Conservation (phyloP, 2,329 filamentous ascomycete species). For the Torrubiellomyces zombiae region DNA sequence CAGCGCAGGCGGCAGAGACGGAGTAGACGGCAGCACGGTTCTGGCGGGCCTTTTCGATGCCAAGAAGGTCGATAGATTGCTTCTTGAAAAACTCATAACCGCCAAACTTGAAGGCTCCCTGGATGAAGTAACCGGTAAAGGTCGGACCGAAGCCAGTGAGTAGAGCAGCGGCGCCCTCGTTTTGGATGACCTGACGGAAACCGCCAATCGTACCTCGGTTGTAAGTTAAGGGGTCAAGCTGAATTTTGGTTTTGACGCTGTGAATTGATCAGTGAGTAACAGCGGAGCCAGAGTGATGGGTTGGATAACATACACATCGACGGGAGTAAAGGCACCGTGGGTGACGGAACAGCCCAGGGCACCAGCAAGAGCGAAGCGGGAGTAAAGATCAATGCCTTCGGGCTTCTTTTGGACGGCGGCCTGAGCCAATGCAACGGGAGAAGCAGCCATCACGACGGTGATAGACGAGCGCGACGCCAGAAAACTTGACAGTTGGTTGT, state of each 20-base stretch:
- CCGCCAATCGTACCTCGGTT: conserved; percentile 75
- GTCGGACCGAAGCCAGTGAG: conserved; percentile 75
- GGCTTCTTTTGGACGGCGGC: conserved; percentile 23
- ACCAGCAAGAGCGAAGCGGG: conserved; percentile 89
- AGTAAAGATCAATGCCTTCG: conserved; percentile 57
- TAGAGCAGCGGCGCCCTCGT: conserved; percentile 71
- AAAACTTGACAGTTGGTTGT: too few relatives aligned
- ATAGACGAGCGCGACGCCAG: conserved; percentile 1
- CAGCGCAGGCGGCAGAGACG: conserved; percentile 45
- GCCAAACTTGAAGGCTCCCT: conserved; percentile 85
- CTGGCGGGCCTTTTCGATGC: conserved; percentile 58
- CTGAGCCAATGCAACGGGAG: too few relatives aligned
- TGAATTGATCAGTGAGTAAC: conserved; percentile 3
- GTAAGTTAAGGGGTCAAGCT: conserved; percentile 78
- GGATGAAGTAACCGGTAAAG: conserved; percentile 79
- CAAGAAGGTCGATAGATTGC: conserved; percentile 65
- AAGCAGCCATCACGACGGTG: too few relatives aligned
- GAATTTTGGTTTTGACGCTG: conserved; percentile 88
- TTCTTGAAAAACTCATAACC: conserved; percentile 95
- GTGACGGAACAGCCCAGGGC: conserved; percentile 96
- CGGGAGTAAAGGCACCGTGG: conserved; percentile 86
- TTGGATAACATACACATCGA: conserved; percentile 80
- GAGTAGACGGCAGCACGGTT: conserved; percentile 73
- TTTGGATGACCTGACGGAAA: conserved; percentile 69
- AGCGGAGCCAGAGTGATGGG: too few relatives aligned